phyloP scores from a whole-genome alignment of 2,329 filamentous ascomycete genomes.

The Xylaria multiplex region DNA sequence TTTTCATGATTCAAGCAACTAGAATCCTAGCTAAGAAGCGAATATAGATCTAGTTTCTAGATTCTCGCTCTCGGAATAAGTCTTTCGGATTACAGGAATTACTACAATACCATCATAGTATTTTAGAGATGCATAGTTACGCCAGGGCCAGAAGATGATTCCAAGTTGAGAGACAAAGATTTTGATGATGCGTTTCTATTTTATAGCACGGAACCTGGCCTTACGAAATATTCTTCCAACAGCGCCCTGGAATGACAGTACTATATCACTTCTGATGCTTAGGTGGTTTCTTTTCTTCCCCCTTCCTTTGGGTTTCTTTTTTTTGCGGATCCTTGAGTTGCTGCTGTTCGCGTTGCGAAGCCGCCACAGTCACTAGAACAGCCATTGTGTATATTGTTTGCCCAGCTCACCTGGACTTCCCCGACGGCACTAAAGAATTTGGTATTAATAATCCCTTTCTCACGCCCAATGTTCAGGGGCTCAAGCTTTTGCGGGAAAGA shows the following conservation, averaged over 20 bases:
- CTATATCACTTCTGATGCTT: neutral
- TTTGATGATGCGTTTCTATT: neutral
- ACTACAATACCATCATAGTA: neutral
- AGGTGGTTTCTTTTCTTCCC: neutral
- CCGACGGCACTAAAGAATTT: slow-evolving; percentile 11
- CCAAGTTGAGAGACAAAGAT: no score
- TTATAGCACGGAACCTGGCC: neutral
- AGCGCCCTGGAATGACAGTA: neutral
- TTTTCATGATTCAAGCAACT: neutral
- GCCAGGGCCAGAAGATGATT: no score
- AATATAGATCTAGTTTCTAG: neutral
- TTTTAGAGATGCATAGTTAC: neutral
- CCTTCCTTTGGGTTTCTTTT: neutral
- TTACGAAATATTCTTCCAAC: neutral
- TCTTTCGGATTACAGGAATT: neutral
- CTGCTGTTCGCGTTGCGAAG: neutral
- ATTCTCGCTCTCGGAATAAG: neutral
- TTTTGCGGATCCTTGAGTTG: slow-evolving; percentile 22
- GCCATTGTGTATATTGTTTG: neutral
- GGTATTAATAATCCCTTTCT: neutral
- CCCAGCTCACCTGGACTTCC: slow-evolving; percentile 12
- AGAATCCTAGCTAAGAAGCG: neutral
- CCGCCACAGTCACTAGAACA: neutral
- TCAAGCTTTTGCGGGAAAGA: neutral
- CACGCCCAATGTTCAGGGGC: no score